These are phyloP conservation scores for Rhynchosporium graminicola DNA, from an alignment of 2,329 filamentous ascomycete genomes.

Conservation along the genomic window DNA sequence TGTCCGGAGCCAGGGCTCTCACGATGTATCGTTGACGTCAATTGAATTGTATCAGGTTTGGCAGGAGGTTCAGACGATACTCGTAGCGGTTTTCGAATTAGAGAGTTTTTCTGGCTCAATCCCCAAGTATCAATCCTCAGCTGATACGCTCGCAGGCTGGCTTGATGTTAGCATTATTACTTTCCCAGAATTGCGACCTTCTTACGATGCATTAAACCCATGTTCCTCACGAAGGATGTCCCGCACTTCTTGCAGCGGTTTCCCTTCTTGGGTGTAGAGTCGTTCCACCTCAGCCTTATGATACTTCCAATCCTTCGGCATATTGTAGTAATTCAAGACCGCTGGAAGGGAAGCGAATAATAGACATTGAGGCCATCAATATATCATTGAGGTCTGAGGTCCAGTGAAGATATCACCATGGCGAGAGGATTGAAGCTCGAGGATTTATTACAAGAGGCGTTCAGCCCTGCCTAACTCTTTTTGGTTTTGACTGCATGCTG, in stretches of 20 bases:
- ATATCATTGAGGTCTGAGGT: conserved; percentile 1
- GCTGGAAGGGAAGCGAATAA: background rate
- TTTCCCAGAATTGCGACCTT: background rate
- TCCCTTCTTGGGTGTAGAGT: conserved; percentile 25
- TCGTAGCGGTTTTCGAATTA: background rate
- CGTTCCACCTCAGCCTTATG: conserved; percentile 27
- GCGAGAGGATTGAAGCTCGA: background rate
- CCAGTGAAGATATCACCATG: background rate
- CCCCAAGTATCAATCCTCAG: conserved; percentile 23
- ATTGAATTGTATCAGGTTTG: background rate
- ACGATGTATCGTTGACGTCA: background rate
- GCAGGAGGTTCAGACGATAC: background rate
- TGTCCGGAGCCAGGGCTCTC: background rate
- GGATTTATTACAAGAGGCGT: conserved; percentile 10
- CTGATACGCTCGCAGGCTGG: conserved; percentile 25
- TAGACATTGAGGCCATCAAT: conserved; percentile 9
- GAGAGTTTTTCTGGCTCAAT: conserved; percentile 21
- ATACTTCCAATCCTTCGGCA: conserved; percentile 28
- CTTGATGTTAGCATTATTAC: background rate
- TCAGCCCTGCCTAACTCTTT: conserved; percentile 15
- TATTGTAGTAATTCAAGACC: conserved; percentile 11
- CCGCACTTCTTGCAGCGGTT: conserved; percentile 25
- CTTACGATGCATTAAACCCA: conserved; percentile 29
- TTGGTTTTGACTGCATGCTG: conserved; percentile 12
- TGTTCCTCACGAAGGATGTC: conserved; percentile 20